Base-by-base conservation (phyloP, 2,329 filamentous ascomycete species). In the Colletotrichum sp. region DNA sequence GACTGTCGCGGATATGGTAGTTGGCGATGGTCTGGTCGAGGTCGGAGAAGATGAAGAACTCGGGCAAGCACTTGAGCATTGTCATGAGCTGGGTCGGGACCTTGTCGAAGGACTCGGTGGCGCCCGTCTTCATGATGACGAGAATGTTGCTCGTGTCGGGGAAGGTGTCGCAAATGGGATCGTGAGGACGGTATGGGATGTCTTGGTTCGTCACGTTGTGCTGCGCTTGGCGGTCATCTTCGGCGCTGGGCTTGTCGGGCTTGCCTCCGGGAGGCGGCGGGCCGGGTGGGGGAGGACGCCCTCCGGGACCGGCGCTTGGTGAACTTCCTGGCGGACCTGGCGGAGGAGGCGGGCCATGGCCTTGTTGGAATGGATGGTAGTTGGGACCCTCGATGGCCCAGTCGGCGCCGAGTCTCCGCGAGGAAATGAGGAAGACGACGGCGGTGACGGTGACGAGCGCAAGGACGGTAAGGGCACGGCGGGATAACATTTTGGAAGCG, bases 41-140 rank as follows among this genome's bases (percentile, higher is more conserved):
- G 77, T 94, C 91, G 52, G 89, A 89, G 81, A 92, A 94, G 79
- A 92, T 84, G 68, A 92, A 85, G 71, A 88, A 89, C 66, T 91
- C 85, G 65, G 85, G 83, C 10, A 89, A 79, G 77, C 90, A 91
- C 67, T 85, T 85, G 12, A 91, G 84, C 1, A 86, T 86, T 8
- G 90, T 91, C 79, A 90, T 83, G 26, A 92, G 84, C 78, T 92
- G 90, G 5, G 88, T 90, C 3, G 90, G 89, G 4, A 92, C 81
- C 62, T 87, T 88, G 34, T 87, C 83, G 74, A 86, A 89, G 21
- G 89, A 82, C 80, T 92, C 90, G 52, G 88, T 89, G 4, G 90
- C 89, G 44, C 90, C 90, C 5, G 90, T 92, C 83, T 92, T 92
- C 82, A 92, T 87, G 63, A 92, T 82, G 30, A 92, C 82, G 32